Evolutionary conservation across 2,329 filamentous ascomycete species (phyloP), one percentile per base, ranked within the genome.

Genomic region (Fusarium tricinctum): DNA sequence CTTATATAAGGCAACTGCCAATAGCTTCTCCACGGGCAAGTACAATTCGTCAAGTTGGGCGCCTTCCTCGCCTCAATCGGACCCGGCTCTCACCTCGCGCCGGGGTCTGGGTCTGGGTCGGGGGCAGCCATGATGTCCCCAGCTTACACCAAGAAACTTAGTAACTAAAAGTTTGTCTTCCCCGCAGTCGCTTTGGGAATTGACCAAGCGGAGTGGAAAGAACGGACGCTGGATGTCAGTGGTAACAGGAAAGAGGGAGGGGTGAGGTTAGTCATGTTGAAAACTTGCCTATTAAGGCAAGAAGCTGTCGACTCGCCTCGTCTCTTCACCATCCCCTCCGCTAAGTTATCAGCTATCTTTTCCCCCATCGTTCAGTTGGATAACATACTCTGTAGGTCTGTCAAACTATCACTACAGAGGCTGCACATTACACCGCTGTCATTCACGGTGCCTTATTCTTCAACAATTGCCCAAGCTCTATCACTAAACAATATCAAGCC

Each of bases 171-270:
- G 55, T 52, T 69, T 49, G 50, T 22, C 48, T 64, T 64, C 66
- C 66, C 66, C 66, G 66, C 66, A 70, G 47, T 59, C 32, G 50
- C 38, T 52, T 48, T 47, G 28, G 19, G 42, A 57, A 47, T 53
- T 53, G 40, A 47, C 50, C 50, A 61, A 56, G 61, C 39, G 48
- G 57, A 69, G 44, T 12, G 46, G 38, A 48, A 67, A 45, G n/a
- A 43, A 28, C 43, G 47, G 39, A 44, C 32, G 50, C 28, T 15
- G 50, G 32, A 46, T 42, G 28, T 35, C 39, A 56, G 39, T 55
- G 49, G 14, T n/a, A 68, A 51, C 47, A 58, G 61, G 66, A 63
- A 56, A 61, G 66, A 63, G 58, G 58, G 66, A 70, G 66, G 66
- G 66, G 66, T 70, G 66, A 63, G 43, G 57, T 35, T 69, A 70